These are phyloP conservation scores for Gentiana straminea DNA, from an alignment of 257 asterid genomes.

Conservation along the genomic window DNA sequence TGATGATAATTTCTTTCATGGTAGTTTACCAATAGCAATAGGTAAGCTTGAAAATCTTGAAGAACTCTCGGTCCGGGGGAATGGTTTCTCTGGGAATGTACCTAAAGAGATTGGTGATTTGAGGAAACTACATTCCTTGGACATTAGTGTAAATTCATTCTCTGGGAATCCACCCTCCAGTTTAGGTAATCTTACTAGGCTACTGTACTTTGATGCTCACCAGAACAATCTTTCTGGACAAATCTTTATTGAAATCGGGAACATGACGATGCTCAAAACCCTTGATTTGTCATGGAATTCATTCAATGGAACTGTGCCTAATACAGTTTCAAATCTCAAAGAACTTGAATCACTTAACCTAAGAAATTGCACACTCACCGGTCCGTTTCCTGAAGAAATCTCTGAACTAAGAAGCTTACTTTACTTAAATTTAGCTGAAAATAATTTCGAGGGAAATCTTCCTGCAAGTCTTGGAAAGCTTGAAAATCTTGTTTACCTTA, in stretches of 20 bases:
- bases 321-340: slow-evolving; percentile 30
- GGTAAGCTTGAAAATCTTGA: slow-evolving; percentile 34
- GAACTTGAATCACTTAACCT: slow-evolving; percentile 39
- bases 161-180: slow-evolving; percentile 48
- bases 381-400: slow-evolving; percentile 42
- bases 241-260: slow-evolving; percentile 39
- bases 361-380: slow-evolving; percentile 40
- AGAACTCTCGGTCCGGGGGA: slow-evolving; percentile 48
- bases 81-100: slow-evolving; percentile 42
- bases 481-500: slow-evolving; percentile 30
- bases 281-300: slow-evolving; percentile 52
- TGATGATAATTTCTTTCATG: slow-evolving; percentile 45
- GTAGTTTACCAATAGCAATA: slow-evolving; percentile 39
- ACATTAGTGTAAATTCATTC: slow-evolving; percentile 50
- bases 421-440: slow-evolving; percentile 46
- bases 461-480: slow-evolving; percentile 50
- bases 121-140: slow-evolving; percentile 37
- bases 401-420: slow-evolving; percentile 33
- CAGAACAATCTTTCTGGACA: slow-evolving; percentile 43
- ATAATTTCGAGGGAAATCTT: slow-evolving; percentile 39
- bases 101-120: slow-evolving; percentile 51
- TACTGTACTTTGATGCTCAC: slow-evolving; percentile 35
- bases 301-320: slow-evolving; percentile 40
- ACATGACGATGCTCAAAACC: slow-evolving; percentile 27
- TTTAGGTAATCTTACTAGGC: slow-evolving; percentile 34